Conservation (phyloP, 1,284 basidiomycete species). For the Ustilago crameri region DNA sequence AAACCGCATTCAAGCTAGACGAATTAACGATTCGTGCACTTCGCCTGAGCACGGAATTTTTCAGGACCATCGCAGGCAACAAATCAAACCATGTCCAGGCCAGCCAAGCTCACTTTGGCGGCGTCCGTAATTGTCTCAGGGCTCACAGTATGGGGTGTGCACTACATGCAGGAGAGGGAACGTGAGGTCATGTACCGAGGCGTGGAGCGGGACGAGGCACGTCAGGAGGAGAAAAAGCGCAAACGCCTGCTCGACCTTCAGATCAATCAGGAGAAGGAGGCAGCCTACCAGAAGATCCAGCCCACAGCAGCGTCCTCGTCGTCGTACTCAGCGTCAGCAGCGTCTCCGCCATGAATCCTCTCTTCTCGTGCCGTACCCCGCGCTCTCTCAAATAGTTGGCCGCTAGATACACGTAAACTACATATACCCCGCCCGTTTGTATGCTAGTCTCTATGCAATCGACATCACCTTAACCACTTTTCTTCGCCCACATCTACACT, state of each 20-base stretch:
- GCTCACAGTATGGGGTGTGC: conserved; percentile 87
- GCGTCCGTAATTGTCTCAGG: conserved; percentile 77
- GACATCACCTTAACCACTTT: background rate
- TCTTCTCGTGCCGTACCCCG: background rate
- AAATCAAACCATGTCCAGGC: conserved; percentile 77
- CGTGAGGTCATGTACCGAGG: conserved; percentile 72
- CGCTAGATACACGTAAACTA: background rate
- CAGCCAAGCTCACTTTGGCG: conserved; percentile 80
- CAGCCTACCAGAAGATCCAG: conserved; percentile 56
- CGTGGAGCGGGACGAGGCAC: conserved; percentile 62
- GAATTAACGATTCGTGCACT: conserved; percentile 2
- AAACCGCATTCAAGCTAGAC: background rate
- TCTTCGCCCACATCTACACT: background rate
- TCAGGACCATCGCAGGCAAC: background rate
- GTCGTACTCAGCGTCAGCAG: conserved; percentile 1
- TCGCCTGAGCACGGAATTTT: conserved; percentile 26
- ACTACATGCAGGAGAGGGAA: conserved; percentile 86
- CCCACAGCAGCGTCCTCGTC: conserved; percentile 38
- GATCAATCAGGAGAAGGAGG: conserved; percentile 56
- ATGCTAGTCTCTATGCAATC: background rate
- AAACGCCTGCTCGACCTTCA: conserved; percentile 56
- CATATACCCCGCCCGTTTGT: conserved; percentile 1
- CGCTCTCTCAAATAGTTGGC: background rate
- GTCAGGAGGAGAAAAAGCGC: conserved; percentile 58
- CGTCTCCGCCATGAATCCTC: conserved; percentile 2